Evolutionary conservation across 441 rosid genomes (phyloP), one percentile per base, ranked within the genome.

Genomic region (Eruca vesicaria): DNA sequence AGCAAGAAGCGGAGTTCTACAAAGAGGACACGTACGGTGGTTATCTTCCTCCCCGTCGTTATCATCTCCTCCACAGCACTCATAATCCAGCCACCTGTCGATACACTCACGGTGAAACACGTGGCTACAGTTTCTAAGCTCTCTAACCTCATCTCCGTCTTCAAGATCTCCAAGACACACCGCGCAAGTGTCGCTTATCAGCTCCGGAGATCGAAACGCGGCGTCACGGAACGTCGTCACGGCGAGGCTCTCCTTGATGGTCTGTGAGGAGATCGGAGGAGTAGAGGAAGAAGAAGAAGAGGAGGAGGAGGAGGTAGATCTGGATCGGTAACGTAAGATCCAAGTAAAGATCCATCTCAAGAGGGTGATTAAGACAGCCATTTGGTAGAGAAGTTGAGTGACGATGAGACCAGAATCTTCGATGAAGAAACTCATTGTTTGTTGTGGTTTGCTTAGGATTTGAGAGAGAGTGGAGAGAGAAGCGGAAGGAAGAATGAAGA

Each of bases 41-140:
- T 86, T 86, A n/a, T 82, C 84, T 9, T 60, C 65, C 3, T 81
- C 78, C 2, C 82, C 77, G 16, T 52, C 57, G 57, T 9, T 52
- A 52, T 18, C 57, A 52, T 52, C 57, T 3, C 61, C 61, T 9
- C 66, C 78, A 55, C 60, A 23, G n/a, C 68, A 74, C 52, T 70
- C 76, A 6, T 87, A 86, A 50, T 87, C 91, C 0, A 93, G 78
- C 98, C 98, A 93, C 66, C 94, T 76, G 66, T 91, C 96, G 45
- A 93, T 86, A 80, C 97, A 93, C 6, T 90, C 94, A 53, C 66
- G 77, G 20, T 93, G 98, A 66, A 88, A 93, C 77, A 91, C 90
- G 77, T 93, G 98, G 81, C 87, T 75, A 31, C 97, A 93, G 59
- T 91, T 93, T 77, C 90, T 82, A n/a, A 91, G 65, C 83, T 89